These are phyloP conservation scores for Exserohilum rostratum DNA, from an alignment of 2,329 filamentous ascomycete genomes.

Conservation along the genomic window DNA sequence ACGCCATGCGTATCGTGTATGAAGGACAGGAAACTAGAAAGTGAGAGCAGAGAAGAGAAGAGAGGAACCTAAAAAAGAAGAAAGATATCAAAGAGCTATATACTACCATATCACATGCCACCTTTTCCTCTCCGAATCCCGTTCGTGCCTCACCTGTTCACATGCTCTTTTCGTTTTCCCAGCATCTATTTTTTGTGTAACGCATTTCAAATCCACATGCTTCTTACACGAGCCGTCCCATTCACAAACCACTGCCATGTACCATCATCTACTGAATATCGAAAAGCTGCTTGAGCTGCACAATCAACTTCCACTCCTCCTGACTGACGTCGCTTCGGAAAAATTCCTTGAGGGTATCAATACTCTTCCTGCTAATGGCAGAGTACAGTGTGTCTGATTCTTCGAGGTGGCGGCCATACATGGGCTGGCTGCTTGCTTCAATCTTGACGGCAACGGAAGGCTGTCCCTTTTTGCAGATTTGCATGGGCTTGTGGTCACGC, in stretches of 20 bases:
- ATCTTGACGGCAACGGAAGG: constrained; percentile 99
- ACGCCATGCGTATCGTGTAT: too few relatives aligned
- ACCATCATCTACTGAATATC: constrained; percentile 69
- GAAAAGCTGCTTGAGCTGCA: constrained; percentile 93
- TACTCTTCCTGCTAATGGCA: constrained; percentile 82
- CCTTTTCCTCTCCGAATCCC: too few relatives aligned
- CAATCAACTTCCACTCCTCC: constrained; percentile 94
- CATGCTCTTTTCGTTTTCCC: too few relatives aligned
- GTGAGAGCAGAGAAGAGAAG: too few relatives aligned
- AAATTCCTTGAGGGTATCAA: constrained; percentile 95
- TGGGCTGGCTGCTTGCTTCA: constrained; percentile 88
- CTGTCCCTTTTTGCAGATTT: constrained; percentile 90
- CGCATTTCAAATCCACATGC: too few relatives aligned
- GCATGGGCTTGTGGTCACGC: constrained; percentile 94
- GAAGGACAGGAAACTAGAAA: too few relatives aligned
- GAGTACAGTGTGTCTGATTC: constrained; percentile 89
- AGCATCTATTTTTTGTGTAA: too few relatives aligned
- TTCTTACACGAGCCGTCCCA: neutral
- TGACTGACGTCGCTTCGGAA: constrained; percentile 85
- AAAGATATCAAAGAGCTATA: too few relatives aligned
- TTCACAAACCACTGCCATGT: too few relatives aligned
- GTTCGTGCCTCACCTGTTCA: too few relatives aligned
- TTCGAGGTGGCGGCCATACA: constrained; percentile 93
- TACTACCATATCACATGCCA: too few relatives aligned
- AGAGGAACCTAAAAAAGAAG: too few relatives aligned